A percentile compares a stretch with the other conserved stretches of the same genome.
Evolutionary conservation across 306 rosid species (phyloP).

Genomic region (Vachellia collinsii): DNA sequence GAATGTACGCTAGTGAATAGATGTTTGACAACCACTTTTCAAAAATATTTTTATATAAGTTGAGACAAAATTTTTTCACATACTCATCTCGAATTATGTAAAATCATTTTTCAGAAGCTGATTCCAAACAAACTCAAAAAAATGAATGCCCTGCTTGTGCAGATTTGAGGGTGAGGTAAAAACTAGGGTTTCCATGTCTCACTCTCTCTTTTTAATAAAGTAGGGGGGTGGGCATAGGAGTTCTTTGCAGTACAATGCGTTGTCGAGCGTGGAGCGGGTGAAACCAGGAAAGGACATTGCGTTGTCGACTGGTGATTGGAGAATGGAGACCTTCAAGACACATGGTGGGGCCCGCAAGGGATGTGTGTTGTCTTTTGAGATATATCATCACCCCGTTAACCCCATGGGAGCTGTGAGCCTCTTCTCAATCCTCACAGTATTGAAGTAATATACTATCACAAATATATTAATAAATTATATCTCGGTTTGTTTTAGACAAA

Average conservation of each 20-base stretch:
- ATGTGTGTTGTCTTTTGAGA: too few relatives aligned
- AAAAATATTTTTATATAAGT: too few relatives aligned
- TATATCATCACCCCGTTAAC: too few relatives aligned
- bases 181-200: not conserved
- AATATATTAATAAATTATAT: too few relatives aligned
- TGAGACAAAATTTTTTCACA: too few relatives aligned
- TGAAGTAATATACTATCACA: too few relatives aligned
- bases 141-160: not conserved
- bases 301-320: not conserved
- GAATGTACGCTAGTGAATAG: not conserved
- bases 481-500: too few relatives aligned
- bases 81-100: too few relatives aligned
- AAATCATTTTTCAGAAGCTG: too few relatives aligned
- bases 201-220: not conserved
- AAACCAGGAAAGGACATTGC: not conserved
- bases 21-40: too few relatives aligned
- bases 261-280: not conserved
- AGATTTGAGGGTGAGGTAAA: not conserved
- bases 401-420: too few relatives aligned
- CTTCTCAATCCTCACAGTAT: too few relatives aligned
- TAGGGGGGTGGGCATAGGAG: not conserved
- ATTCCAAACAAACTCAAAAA: not conserved
- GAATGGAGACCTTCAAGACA: not conserved
- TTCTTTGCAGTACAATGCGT: not conserved
- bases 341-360: not conserved